Base-by-base conservation (phyloP, 2,329 filamentous ascomycete species). In the Colletotrichum sp. region DNA sequence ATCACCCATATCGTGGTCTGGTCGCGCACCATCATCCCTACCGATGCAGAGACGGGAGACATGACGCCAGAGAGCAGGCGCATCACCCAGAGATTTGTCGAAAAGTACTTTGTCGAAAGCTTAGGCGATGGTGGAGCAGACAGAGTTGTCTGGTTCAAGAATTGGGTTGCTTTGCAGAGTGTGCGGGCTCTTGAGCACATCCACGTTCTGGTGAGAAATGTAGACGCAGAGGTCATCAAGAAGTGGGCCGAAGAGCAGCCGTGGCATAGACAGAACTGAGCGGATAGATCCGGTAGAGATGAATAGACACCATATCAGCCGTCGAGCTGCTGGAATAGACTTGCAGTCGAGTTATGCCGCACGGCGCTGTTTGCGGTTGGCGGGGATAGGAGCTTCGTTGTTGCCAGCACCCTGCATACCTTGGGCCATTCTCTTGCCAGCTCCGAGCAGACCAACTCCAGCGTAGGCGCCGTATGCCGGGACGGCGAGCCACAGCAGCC, bases 1-100 rank as follows among this genome's bases (percentile, higher is more conserved):
- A 91, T 93, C 79, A 88, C 93, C n/a, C 96, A 99, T 83, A 90
- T 98, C 24, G 95, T 98, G 34, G 93, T 98, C 57, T 99, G 96
- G 96, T 94, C 94, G 68, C 96, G 98, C 82, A 97, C 96, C 55
- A 87, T 89, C 16, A 93, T 98, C 76, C 90, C 93, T 28, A 94
- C 94, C 4, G 93, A 98, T 78, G 84, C 91, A 0, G 86, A 86
- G 21, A 95, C 90, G 0, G 95, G 94, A 12, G 93, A 96, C 78
- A 87, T 98, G 86, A 96, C 94, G 4, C 84, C 90, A 0, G 89
- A 92, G 81, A 94, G 93, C 74, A 90, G 93, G 69, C 85, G 85
- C 55, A 84, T 90, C 75, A 93, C 98, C 48, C 89, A 92, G 63
- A 87, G 88, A 12, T 98, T 95, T 82, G 93, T 98, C 36, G 85